Evolutionary conservation across 2,329 filamentous ascomycete species (phyloP), one percentile per base, ranked within the genome.

Genomic region (Sclerotinia minor): DNA sequence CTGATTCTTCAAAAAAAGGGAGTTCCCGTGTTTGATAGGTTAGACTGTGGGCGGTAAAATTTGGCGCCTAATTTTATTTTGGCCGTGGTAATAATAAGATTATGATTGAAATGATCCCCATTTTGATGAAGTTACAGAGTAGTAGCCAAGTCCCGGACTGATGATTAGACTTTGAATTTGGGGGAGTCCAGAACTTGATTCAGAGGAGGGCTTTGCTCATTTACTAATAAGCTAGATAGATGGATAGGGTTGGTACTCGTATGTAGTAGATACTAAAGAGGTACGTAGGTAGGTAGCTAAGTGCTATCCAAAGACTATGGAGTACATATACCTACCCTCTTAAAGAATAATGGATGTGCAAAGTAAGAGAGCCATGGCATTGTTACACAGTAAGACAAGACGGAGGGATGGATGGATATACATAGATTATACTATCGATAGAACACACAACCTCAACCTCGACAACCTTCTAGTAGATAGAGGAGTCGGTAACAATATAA

Each of bases 21-120:
- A 61, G 24, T 21, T 45, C 35, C 45, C 6, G n/a, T 47, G 35
- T 60, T 41, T 67, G 65, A 67, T 67, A 61, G 65, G 65, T 35
- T 67, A 32, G 24, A 26, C 13, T 59, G n/a, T 24, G 32, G 35
- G 55, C 55, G 65, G 65, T 60, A 67, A 67, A 52, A 55, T 50
- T 50, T 47, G 57, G 65, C 65, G 65, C 65, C 55, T 67, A 67
- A 67, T 66, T n/a, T 66, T 29, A 66, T 52, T 53, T 50, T 50
- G 32, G 47, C 65, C 65, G 55, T 45, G 45, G 45, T 5, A n/a
- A n/a, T n/a, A n/a, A n/a, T n/a, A 21, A 13, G 17, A 21, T 19
- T n/a, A 21, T 21, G 17, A 21, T 19, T n/a, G 29, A 38, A 21
- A 35, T 29, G 17, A 29, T 45, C 38, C 58, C 38, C 58, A 49